Evolutionary conservation across 1,284 basidiomycete genomes (phyloP).

Genomic region (Takashimella tepidaria): DNA sequence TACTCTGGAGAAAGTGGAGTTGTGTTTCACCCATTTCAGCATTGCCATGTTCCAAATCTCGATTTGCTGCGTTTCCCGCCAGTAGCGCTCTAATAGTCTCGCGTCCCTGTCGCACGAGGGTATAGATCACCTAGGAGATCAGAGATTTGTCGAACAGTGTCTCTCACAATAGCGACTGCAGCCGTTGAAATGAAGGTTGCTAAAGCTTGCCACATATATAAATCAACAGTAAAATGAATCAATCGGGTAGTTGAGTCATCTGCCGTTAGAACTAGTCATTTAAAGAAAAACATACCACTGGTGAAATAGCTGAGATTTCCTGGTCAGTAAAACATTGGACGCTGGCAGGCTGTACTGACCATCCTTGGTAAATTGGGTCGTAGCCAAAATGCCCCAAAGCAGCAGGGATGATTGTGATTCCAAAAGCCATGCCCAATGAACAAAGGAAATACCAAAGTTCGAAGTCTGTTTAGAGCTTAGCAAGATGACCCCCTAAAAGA

Average conservation of each 20-base stretch:
- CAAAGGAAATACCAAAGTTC: slow-evolving; percentile 14
- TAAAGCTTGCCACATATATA: slow-evolving; percentile 3
- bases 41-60: background rate
- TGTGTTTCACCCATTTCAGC: background rate
- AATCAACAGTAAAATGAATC: background rate
- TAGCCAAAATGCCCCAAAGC: slow-evolving; percentile 21
- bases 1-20: slow-evolving; percentile 13
- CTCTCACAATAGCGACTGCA: slow-evolving; percentile 1
- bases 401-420: slow-evolving; percentile 18
- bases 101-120: background rate
- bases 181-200: background rate
- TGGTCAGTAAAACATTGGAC: too few species aligned
- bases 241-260: slow-evolving; percentile 4
- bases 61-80: background rate
- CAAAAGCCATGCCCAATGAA: slow-evolving; percentile 19
- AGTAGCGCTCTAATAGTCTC: slow-evolving; percentile 3
- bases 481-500: too few species aligned
- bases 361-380: slow-evolving; percentile 15
- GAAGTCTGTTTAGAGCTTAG: background rate
- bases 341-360: slow-evolving; percentile 3
- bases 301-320: background rate
- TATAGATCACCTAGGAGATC: background rate
- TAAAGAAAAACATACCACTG: background rate
- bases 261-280: background rate
- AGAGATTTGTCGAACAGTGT: background rate